Evolutionary conservation across 2,329 filamentous ascomycete species (phyloP).

Genomic region (Trichophyton schoenleinii): DNA sequence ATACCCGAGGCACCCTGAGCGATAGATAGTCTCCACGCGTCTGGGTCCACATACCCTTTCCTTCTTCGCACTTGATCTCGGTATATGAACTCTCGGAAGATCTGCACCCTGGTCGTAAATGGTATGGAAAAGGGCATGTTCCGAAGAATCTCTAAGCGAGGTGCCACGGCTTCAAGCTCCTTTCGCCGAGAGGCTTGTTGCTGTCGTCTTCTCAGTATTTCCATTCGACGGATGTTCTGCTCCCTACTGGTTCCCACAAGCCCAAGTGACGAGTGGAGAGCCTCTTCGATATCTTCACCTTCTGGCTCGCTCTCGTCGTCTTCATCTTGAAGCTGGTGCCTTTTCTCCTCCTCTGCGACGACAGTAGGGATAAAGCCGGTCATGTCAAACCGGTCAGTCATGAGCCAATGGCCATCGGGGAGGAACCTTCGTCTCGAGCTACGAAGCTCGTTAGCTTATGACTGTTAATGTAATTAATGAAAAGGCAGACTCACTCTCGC

Average conservation of each 20-base stretch:
- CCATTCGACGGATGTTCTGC: constrained; percentile 49
- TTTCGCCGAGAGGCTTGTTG: constrained; percentile 56
- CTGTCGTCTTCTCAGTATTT: constrained; percentile 51
- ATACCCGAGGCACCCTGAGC: constrained; percentile 32
- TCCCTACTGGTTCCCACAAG: constrained; percentile 48
- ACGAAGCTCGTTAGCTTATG: not conserved
- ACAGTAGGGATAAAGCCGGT: constrained; percentile 74
- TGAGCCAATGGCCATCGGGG: constrained; percentile 78
- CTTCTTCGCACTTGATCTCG: constrained; percentile 65
- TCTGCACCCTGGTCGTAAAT: constrained; percentile 78
- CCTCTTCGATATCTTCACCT: constrained; percentile 26
- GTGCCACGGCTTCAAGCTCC: constrained; percentile 65
- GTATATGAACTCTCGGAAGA: constrained; percentile 85
- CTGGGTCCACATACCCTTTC: constrained; percentile 56
- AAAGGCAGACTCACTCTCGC: constrained; percentile 46
- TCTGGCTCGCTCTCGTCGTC: constrained; percentile 37
- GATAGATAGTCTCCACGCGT: constrained; percentile 57
- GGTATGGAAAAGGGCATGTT: constrained; percentile 97
- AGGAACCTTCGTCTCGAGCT: constrained; percentile 71
- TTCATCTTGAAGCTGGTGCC: constrained; percentile 54
- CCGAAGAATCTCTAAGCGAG: constrained; percentile 76
- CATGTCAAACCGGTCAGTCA: constrained; percentile 81
- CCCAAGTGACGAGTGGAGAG: constrained; percentile 23
- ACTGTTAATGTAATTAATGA: not conserved
- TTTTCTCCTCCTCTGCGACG: constrained; percentile 69